A percentile compares a stretch with the other conserved stretches of the same genome.
These are phyloP conservation scores for Fusarium albosuccineum DNA, from an alignment of 2,329 filamentous ascomycete genomes.

Conservation along the genomic window DNA sequence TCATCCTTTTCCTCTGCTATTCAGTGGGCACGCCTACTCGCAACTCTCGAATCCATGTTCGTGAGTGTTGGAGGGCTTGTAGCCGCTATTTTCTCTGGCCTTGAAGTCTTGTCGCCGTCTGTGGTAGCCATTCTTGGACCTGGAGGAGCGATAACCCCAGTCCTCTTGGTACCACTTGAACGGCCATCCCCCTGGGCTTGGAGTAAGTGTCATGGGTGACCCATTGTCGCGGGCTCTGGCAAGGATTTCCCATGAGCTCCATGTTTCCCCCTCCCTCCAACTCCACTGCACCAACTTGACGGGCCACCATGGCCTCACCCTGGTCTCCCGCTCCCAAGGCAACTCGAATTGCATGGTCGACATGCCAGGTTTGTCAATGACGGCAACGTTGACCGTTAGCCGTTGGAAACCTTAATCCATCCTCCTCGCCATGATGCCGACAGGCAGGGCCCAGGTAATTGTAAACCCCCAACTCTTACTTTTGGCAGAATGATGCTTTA, in stretches of 20 bases:
- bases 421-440: constrained; percentile 20
- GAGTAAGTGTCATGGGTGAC: constrained; percentile 37
- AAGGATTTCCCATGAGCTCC: constrained; percentile 43
- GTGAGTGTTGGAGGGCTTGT: background rate
- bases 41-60: background rate
- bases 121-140: constrained; percentile 20
- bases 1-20: constrained; percentile 11
- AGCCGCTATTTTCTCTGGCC: background rate
- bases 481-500: too few species aligned
- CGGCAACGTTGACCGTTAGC: constrained; percentile 40
- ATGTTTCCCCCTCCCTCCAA: constrained; percentile 36
- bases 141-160: constrained; percentile 27
- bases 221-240: constrained; percentile 44
- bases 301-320: constrained; percentile 43
- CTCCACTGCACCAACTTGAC: constrained; percentile 46
- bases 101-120: background rate
- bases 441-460: background rate
- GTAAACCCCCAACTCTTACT: too few species aligned
- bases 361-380: constrained; percentile 32
- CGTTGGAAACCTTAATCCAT: constrained; percentile 35
- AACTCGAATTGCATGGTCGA: constrained; percentile 37
- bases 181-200: constrained; percentile 40
- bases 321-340: constrained; percentile 45
- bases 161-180: constrained; percentile 34
- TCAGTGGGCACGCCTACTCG: constrained; percentile 4